A percentile compares a stretch with the other conserved stretches of the same genome.
These are phyloP conservation scores for Oidiodendron maius DNA, from an alignment of 495 filamentous ascomycete species.

Conservation along the genomic window DNA sequence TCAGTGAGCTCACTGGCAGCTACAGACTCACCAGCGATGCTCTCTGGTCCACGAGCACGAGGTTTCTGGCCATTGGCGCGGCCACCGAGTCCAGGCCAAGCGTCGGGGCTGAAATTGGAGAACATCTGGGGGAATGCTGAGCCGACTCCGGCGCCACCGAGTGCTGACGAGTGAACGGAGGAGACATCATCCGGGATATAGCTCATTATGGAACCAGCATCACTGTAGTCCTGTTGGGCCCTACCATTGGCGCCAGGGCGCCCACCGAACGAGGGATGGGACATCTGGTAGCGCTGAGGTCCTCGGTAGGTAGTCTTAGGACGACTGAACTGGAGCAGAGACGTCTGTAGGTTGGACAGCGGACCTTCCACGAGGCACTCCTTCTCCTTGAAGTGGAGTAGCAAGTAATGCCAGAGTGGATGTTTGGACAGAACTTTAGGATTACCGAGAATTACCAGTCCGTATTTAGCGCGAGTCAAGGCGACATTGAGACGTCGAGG, in stretches of 20 bases:
- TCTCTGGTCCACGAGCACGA: conserved; percentile 60
- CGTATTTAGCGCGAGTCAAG: conserved; percentile 93
- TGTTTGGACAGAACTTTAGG: conserved; percentile 98
- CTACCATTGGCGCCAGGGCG: conserved; percentile 41
- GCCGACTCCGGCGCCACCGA: conserved; percentile 73
- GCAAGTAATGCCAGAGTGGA: conserved; percentile 93
- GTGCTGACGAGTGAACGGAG: conserved; percentile 86
- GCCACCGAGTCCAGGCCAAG: conserved; percentile 77
- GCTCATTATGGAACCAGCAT: conserved; percentile 80
- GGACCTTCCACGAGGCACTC: conserved; percentile 96
- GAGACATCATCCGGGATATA: conserved; percentile 98
- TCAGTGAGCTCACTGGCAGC: conserved; percentile 85
- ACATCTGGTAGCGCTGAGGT: conserved; percentile 80
- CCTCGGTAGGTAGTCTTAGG: conserved; percentile 90
- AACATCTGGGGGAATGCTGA: conserved; percentile 94
- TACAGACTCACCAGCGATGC: conserved; percentile 84
- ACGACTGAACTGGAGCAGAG: conserved; percentile 88
- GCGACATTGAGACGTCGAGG: conserved; percentile 98
- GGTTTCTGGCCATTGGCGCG: conserved; percentile 54
- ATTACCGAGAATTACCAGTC: conserved; percentile 92
- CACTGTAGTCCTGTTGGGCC: conserved; percentile 60
- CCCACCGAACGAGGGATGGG: conserved; percentile 40
- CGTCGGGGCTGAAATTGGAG: conserved; percentile 76
- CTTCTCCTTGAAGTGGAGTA: conserved; percentile 95
- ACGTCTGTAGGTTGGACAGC: conserved; percentile 91